phyloP scores from a whole-genome alignment of 73 alveolate species.

The Paramecium bursaria region DNA sequence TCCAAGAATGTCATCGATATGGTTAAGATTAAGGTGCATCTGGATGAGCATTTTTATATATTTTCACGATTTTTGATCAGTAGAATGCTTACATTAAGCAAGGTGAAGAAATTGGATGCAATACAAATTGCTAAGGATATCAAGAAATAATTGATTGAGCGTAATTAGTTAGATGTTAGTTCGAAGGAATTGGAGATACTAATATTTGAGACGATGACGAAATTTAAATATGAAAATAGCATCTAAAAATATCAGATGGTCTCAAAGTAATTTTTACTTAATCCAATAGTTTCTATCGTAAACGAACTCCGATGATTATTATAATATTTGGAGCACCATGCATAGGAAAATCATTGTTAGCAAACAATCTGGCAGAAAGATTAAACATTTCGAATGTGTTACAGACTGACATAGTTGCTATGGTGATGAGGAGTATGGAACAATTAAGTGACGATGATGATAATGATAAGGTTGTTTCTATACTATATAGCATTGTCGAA shows the following conservation, averaged over 20 bases:
- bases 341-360: constrained; percentile 76
- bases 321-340: constrained; percentile 80
- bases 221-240: constrained; percentile 73
- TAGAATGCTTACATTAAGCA: constrained; percentile 79
- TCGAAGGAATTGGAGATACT: constrained; percentile 72
- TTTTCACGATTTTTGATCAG: constrained; percentile 82
- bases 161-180: constrained; percentile 71
- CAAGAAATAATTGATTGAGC: constrained; percentile 77
- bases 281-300: constrained; percentile 68
- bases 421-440: constrained; percentile 73
- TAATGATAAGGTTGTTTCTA: neutral
- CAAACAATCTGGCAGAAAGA: constrained; percentile 79
- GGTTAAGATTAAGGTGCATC: constrained; percentile 77
- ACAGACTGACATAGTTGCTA: constrained; percentile 73
- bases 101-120: constrained; percentile 66
- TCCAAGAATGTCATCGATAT: constrained; percentile 72
- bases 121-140: constrained; percentile 76
- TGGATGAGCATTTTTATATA: constrained; percentile 82
- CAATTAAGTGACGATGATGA: constrained; percentile 31
- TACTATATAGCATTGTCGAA: constrained; percentile 14
- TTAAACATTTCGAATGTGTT: constrained; percentile 79
- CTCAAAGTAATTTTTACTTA: constrained; percentile 62
- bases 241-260: constrained; percentile 77
- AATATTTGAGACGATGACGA: constrained; percentile 68
- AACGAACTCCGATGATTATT: constrained; percentile 79